Conservation (phyloP, 306 rosid genomes). For the Quercus ilex region DNA sequence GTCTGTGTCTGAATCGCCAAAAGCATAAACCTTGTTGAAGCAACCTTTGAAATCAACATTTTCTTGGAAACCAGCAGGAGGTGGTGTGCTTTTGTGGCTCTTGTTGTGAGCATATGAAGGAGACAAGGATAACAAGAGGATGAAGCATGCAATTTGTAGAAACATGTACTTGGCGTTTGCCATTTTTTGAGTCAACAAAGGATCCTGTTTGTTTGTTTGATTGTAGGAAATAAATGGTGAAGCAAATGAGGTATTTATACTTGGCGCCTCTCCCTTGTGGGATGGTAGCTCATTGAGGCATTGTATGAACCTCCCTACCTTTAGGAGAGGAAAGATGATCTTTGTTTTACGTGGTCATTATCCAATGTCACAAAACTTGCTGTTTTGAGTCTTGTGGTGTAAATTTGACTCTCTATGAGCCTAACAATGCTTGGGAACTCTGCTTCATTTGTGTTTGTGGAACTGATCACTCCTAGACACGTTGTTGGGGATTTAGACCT, state of each 20-base stretch:
- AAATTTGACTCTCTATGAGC: not conserved
- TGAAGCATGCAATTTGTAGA: not conserved
- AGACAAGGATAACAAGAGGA: constrained; percentile 1
- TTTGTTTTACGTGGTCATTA: not conserved
- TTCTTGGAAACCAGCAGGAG: not conserved
- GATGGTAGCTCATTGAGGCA: not conserved
- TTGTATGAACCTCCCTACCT: constrained; percentile 8
- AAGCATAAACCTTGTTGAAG: no score
- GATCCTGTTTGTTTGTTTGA: not conserved
- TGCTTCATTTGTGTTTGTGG: no score
- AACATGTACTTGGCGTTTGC: not conserved
- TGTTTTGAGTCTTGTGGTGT: not conserved
- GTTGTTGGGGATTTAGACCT: no score
- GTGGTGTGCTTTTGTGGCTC: no score
- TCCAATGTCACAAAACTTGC: not conserved
- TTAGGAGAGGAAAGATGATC: not conserved
- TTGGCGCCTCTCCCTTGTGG: not conserved
- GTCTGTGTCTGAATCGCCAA: no score
- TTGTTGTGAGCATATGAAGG: not conserved
- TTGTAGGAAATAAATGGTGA: not conserved
- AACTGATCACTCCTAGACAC: no score
- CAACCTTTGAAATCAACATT: no score
- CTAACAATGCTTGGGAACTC: not conserved
- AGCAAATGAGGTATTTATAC: not conserved
- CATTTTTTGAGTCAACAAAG: not conserved